Conservation (phyloP, 2,329 filamentous ascomycete genomes). For the Cryphonectria naterciae region DNA sequence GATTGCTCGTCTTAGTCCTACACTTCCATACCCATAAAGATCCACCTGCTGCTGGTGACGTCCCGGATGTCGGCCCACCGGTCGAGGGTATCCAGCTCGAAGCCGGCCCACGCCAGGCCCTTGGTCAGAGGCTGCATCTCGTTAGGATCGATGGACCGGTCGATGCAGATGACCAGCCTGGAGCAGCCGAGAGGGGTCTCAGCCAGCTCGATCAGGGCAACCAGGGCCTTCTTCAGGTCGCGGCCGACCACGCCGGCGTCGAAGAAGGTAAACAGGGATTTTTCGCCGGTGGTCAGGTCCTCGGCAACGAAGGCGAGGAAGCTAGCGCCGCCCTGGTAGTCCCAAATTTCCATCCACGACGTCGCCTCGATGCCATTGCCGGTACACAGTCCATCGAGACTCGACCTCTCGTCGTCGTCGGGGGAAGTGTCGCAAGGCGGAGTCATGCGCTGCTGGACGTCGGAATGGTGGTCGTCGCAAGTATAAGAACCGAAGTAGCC, state of each 20-base stretch:
- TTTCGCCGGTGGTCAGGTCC: constrained; percentile 55
- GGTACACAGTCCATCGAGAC: constrained; percentile 36
- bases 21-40: constrained; percentile 88
- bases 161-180: constrained; percentile 79
- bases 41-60: constrained; percentile 76
- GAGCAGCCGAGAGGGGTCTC: constrained; percentile 75
- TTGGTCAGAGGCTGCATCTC: constrained; percentile 72
- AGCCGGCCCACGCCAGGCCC: constrained; percentile 92
- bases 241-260: constrained; percentile 70
- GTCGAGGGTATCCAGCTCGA: constrained; percentile 79
- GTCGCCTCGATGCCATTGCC: constrained; percentile 45
- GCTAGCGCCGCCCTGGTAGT: constrained; percentile 81
- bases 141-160: constrained; percentile 66
- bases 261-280: constrained; percentile 86
- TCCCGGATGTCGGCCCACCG: constrained; percentile 69
- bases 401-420: constrained; percentile 28
- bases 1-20: constrained; percentile 43
- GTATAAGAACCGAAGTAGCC: constrained; percentile 32
- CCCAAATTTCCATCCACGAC: constrained; percentile 79
- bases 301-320: constrained; percentile 86
- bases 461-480: constrained; percentile 31
- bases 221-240: constrained; percentile 88
- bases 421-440: constrained; percentile 52
- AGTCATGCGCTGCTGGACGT: constrained; percentile 41
- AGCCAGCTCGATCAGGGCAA: constrained; percentile 88